These are phyloP conservation scores for Aureobasidium leucospermi DNA, from an alignment of 2,329 filamentous ascomycete genomes.

Conservation along the genomic window DNA sequence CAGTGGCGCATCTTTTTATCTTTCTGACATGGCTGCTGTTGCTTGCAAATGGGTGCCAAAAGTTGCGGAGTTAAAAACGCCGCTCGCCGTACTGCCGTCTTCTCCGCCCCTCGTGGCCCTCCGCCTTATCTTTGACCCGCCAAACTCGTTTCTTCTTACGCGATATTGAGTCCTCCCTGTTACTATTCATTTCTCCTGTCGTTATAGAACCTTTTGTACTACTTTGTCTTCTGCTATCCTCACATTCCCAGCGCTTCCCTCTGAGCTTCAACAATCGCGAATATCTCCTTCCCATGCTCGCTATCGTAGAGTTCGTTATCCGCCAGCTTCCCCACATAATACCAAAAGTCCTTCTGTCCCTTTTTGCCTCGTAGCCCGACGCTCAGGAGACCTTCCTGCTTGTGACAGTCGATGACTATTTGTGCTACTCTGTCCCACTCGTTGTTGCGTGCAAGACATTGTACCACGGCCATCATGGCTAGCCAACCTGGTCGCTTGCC, in stretches of 20 bases:
- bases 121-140: not conserved
- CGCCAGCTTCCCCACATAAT: slow-evolving; percentile 20
- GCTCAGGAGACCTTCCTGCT: slow-evolving; percentile 24
- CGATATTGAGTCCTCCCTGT: not conserved
- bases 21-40: not conserved
- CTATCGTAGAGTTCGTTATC: slow-evolving; percentile 6
- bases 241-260: not conserved
- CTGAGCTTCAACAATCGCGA: slow-evolving; percentile 6
- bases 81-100: not conserved
- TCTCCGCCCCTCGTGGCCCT: not conserved
- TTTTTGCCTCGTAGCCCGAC: slow-evolving; percentile 18
- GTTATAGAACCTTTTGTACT: no score
- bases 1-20: not conserved
- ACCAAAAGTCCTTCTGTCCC: slow-evolving; percentile 26
- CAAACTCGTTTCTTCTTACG: not conserved
- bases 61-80: not conserved
- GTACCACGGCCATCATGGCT: slow-evolving; percentile 32
- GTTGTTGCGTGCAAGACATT: slow-evolving; percentile 30
- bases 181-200: no score
- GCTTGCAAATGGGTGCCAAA: not conserved
- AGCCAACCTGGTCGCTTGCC: slow-evolving; percentile 37
- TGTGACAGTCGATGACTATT: slow-evolving; percentile 32
- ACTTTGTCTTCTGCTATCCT: not conserved
- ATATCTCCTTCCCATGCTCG: not conserved
- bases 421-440: slow-evolving; percentile 28